A percentile compares a stretch with the other conserved stretches of the same genome.
Evolutionary conservation across 148 eudicot species (phyloP).

Genomic region (Rhododendron griersonianum): DNA sequence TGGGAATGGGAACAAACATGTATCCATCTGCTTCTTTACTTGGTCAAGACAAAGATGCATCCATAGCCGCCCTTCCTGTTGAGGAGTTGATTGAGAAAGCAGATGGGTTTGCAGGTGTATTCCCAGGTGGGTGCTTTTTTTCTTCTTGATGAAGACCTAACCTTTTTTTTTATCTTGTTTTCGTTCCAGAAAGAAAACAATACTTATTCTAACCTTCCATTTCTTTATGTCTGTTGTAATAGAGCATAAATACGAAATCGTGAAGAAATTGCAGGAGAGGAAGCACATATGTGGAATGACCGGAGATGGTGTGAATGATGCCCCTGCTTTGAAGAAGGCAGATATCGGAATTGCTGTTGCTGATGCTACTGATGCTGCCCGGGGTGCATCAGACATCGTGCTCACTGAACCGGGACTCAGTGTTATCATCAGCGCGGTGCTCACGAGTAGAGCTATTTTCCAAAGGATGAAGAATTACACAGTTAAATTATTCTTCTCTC

Average conservation of each 20-base stretch:
- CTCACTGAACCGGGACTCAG: conserved; percentile 96
- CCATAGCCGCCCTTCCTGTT: conserved; percentile 66
- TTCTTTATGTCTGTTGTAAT: conserved; percentile 8
- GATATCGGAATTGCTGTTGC: conserved; percentile 97
- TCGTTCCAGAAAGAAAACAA: background rate
- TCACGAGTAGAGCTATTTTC: conserved; percentile 95
- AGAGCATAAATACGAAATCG: conserved; percentile 97
- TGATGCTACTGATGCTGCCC: conserved; percentile 96
- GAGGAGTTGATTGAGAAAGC: conserved; percentile 93
- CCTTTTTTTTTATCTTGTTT: background rate
- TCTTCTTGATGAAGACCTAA: background rate
- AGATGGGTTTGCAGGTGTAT: conserved; percentile 93
- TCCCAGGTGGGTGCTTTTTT: conserved; percentile 53
- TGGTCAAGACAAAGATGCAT: conserved; percentile 66
- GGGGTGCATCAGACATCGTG: conserved; percentile 93
- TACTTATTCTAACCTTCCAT: conserved; percentile 1
- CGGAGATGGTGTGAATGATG: conserved; percentile 96
- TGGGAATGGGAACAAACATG: conserved; percentile 98
- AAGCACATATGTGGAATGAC: conserved; percentile 99
- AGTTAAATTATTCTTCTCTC: conserved; percentile 27
- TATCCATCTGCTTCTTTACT: conserved; percentile 85
- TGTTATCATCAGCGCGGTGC: conserved; percentile 92
- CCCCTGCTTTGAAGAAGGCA: conserved; percentile 93
- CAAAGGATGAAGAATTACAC: conserved; percentile 98
- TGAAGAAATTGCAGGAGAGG: conserved; percentile 91